These are phyloP conservation scores for Piper betle DNA, from an alignment of 164 flowering plant genomes.

Conservation along the genomic window DNA sequence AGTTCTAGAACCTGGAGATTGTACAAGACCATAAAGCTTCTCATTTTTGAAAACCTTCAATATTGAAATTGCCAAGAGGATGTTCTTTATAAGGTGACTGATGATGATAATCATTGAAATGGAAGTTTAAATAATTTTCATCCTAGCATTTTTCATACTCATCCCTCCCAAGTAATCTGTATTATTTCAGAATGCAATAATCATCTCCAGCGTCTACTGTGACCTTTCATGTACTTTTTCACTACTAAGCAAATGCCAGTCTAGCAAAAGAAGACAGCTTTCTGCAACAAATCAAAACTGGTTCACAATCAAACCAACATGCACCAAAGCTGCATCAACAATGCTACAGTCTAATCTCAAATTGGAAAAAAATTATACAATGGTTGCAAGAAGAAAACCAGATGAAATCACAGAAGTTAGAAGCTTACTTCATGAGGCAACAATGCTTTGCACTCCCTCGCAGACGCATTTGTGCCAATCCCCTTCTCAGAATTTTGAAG, in stretches of 20 bases:
- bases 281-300: neutral
- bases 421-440: constrained; percentile 4
- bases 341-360: neutral
- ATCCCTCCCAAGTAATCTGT: neutral
- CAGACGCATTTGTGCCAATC: constrained; percentile 15
- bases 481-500: constrained; percentile 5
- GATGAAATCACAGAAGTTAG: neutral
- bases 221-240: too few species aligned
- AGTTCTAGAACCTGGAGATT: too few species aligned
- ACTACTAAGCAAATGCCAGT: too few species aligned
- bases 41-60: neutral
- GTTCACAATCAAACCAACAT: neutral
- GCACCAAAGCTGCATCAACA: neutral
- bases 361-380: neutral
- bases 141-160: neutral
- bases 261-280: neutral
- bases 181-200: too few species aligned
- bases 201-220: neutral
- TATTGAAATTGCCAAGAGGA: neutral
- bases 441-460: neutral
- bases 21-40: too few species aligned
- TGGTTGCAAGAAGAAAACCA: constrained; percentile 15
- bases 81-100: neutral
- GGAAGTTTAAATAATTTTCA: neutral
- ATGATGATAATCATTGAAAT: neutral